Conservation (phyloP, 495 filamentous ascomycete genomes). For the Penicillium bovifimosum region DNA sequence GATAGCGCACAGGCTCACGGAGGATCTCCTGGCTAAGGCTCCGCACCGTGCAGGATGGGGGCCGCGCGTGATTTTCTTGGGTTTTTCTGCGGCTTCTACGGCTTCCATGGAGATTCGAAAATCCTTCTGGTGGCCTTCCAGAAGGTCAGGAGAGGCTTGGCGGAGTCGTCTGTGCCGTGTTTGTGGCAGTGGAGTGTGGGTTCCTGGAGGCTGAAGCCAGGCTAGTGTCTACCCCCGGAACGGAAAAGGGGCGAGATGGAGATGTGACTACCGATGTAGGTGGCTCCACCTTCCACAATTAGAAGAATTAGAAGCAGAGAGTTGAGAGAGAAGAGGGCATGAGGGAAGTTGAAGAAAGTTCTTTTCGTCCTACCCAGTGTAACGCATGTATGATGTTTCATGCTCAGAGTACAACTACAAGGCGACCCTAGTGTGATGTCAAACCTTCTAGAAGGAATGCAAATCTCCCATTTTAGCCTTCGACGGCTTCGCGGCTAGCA, state of each 20-base stretch:
- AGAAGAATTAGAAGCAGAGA: not conserved
- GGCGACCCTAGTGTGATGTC: not conserved
- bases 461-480: conserved; percentile 15
- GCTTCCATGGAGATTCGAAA: conserved; percentile 28
- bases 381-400: not conserved
- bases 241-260: conserved; percentile 17
- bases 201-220: conserved; percentile 23
- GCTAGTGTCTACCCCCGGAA: conserved; percentile 11
- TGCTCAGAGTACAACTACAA: not conserved
- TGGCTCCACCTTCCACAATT: conserved; percentile 9
- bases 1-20: conserved; percentile 10
- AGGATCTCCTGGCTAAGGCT: conserved; percentile 1
- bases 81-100: conserved; percentile 5
- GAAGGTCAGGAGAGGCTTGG: conserved; percentile 39
- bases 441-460: conserved; percentile 27
- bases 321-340: not conserved
- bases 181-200: conserved; percentile 22
- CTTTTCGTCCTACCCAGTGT: not conserved
- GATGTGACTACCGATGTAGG: conserved; percentile 22
- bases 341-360: not conserved
- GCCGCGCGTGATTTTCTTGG: not conserved
- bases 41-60: conserved; percentile 19
- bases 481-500: conserved; percentile 14
- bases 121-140: conserved; percentile 36
- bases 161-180: conserved; percentile 23